These are phyloP conservation scores for Rostrohypoxylon terebratum DNA, from an alignment of 495 filamentous ascomycete genomes.

Conservation along the genomic window DNA sequence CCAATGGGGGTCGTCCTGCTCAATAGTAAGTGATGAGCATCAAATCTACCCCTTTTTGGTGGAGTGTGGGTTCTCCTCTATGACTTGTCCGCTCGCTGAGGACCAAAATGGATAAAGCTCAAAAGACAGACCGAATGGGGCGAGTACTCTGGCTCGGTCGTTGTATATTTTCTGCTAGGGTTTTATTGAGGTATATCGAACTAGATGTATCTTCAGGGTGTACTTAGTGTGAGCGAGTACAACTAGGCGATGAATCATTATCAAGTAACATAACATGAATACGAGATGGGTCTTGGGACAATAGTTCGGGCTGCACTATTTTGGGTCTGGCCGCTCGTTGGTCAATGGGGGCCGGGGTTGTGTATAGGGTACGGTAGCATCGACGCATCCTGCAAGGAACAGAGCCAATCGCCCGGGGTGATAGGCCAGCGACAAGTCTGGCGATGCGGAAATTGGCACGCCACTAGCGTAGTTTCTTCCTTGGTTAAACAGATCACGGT, in stretches of 20 bases:
- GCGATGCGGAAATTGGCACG: slow-evolving; percentile 47
- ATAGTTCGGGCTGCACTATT: slow-evolving; percentile 42
- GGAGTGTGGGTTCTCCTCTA: slow-evolving; percentile 33
- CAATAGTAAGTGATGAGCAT: slow-evolving; percentile 35
- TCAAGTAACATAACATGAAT: slow-evolving; percentile 38
- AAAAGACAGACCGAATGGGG: slow-evolving; percentile 24
- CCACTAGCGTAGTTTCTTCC: slow-evolving; percentile 37
- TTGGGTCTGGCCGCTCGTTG: slow-evolving; percentile 39
- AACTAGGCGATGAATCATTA: slow-evolving; percentile 31
- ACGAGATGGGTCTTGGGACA: slow-evolving; percentile 47
- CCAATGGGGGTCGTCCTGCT: slow-evolving; percentile 23
- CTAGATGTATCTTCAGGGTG: slow-evolving; percentile 7
- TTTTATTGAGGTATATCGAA: background rate
- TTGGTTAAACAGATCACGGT: slow-evolving; percentile 36
- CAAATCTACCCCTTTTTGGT: slow-evolving; percentile 29
- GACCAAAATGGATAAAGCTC: background rate
- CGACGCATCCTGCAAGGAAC: slow-evolving; percentile 45
- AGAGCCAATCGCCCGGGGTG: slow-evolving; percentile 28
- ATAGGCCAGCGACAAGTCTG: slow-evolving; percentile 24
- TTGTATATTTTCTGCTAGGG: slow-evolving; percentile 26
- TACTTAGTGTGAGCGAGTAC: slow-evolving; percentile 26
- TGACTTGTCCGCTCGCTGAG: slow-evolving; percentile 27
- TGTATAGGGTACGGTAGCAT: slow-evolving; percentile 34
- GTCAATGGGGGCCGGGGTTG: slow-evolving; percentile 38
- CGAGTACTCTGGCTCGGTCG: background rate